Evolutionary conservation across 805 yeast genomes (phyloP), one percentile per base, ranked within the genome.

Genomic region (Naumovozyma dairenensis): DNA sequence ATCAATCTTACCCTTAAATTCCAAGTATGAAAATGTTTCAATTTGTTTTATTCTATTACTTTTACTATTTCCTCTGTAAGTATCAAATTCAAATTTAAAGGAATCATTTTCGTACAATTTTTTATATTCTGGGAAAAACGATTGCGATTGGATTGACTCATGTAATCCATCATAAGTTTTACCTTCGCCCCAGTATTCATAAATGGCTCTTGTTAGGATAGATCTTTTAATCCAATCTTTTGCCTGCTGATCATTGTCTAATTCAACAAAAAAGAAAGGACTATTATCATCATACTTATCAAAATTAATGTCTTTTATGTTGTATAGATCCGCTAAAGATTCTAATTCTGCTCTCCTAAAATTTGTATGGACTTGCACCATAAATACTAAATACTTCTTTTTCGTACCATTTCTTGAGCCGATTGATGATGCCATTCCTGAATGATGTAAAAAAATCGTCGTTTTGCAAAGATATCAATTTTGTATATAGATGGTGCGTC

Each of bases 341-440:
- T 80, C 85, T 22, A 92, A 60, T 59, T 89, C 98, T 0, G 94
- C 83, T 24, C 60, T 59, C 31, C 97, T 67, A 58, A 89, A 89
- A 38, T 72, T 69, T 32, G 79, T 75, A 51, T 85, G 86, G 27
- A 78, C 71, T 58, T 87, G 96, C 3, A 95, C 95, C 51, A 92
- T 67, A 51, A 80, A 75, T n/a, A 92, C 63, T 31, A 89, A 55
- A 50, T 84, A 92, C 35, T 68, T 71, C 30, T 49, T 52, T 21
- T 17, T 35, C n/a, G 5, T n/a, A n/a, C n/a, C n/a, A n/a, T n/a
- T n/a, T n/a, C n/a, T n/a, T n/a, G n/a, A n/a, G n/a, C n/a, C n/a
- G n/a, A n/a, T n/a, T n/a, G n/a, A n/a, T n/a, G n/a, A n/a, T n/a
- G n/a, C n/a, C n/a, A n/a, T n/a, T n/a, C n/a, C n/a, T n/a, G n/a